Percentiles rank a stretch among this genome's conserved stretches.
Conservation (phyloP, 2,329 filamentous ascomycete genomes). For the Colletotrichum tropicicola region DNA sequence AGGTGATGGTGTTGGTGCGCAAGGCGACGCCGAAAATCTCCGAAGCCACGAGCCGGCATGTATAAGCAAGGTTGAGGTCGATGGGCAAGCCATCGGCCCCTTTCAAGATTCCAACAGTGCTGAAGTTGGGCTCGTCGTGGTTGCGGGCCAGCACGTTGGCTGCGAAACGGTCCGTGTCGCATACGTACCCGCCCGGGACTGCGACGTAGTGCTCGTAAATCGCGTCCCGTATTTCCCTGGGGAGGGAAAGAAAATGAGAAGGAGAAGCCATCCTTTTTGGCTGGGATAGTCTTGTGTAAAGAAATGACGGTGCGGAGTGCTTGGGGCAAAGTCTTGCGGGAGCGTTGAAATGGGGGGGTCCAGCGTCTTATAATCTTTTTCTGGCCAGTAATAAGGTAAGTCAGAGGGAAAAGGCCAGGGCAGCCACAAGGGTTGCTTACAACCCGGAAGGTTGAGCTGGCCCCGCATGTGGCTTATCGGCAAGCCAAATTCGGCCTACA, state of each 20-base stretch:
- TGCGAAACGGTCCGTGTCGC: not conserved
- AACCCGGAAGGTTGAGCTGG: no score
- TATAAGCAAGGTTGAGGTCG: not conserved
- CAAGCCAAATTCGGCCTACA: no score
- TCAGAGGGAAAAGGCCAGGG: no score
- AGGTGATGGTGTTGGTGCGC: not conserved
- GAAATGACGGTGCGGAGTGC: no score
- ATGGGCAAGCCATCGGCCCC: not conserved
- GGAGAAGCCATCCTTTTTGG: not conserved
- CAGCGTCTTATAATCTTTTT: no score
- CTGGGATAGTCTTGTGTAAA: no score
- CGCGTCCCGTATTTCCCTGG: not conserved
- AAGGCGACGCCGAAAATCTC: slow-evolving; percentile 12
- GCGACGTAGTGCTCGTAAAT: not conserved
- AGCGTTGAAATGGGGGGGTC: no score
- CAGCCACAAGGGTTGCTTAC: no score
- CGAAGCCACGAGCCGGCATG: not conserved
- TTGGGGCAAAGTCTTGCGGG: no score
- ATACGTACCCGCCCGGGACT: not conserved
- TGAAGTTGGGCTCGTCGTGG: no score
- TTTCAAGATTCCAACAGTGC: not conserved
- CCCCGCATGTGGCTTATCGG: no score
- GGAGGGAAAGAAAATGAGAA: not conserved
- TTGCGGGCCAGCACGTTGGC: not conserved
- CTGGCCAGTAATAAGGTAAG: no score